Evolutionary conservation across 225 moss, liverwort and hornwort species (phyloP), one percentile per base, ranked within the genome.

Genomic region (Ulota crispa): DNA sequence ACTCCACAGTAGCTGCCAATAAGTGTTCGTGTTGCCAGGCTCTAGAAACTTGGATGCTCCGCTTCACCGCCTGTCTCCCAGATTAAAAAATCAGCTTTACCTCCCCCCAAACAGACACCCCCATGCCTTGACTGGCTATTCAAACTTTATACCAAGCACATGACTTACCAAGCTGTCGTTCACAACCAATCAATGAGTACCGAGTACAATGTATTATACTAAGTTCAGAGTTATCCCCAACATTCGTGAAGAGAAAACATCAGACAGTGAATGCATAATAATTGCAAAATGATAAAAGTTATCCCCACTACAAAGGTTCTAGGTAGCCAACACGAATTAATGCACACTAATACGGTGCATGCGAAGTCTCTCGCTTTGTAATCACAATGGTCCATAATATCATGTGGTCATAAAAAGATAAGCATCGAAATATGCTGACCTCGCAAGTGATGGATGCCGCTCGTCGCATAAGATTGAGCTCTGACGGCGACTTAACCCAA

Each of bases 1-100:
- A 93, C 75, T 99, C 99, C 84, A 99, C 94, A 50, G 93, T 93
- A 61, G 94, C 94, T 88, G 93, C 96, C 89, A 99, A 56, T 32
- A 96, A 74, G 74, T 89, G 92, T 61, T 99, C 99, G 82, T 99
- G 94, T 54, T 87, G 92, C 86, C 86, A 94, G 66, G 57, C 84
- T 86, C 81, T 94, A 56, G 99, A 99, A 71, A 93, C 92, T 43
- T 92, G 88, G 93, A 99, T 99, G 60, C 94, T 92, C 78, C 89
- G 88, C 84, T 83, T 81, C 89, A 99, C 92, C 45, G 94, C 99
- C 99, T 99, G 76, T 24, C 70, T 37, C 62, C 27, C 66, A 63
- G 76, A 60, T 34, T 20, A 36, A 28, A 54, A 59, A 54, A 82
- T 36, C 32, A 72, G 52, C 9, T 68, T n/a, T 3, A 12, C 6